Base-by-base conservation (phyloP, 2,329 filamentous ascomycete genomes). In the Scedosporium apiospermum region DNA sequence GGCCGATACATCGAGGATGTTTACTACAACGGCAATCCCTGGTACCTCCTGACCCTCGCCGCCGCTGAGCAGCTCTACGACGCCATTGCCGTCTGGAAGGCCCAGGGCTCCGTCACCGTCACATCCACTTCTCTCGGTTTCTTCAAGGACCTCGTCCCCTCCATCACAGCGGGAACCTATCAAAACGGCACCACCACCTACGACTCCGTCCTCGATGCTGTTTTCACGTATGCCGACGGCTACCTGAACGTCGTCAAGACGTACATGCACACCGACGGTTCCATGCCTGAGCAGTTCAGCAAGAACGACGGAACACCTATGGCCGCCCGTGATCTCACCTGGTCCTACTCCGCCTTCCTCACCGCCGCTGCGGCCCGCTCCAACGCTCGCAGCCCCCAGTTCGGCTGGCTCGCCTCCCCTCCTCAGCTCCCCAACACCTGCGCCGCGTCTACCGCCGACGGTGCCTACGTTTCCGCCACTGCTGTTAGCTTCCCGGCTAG, bases 41-140 rank as follows among this genome's bases (percentile, higher is more conserved):
- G 90, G 90, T 90, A 91, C 68, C 80, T 93, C 12, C 82, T 82
- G 68, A 93, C 88, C 1, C 79, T 91, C 34, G 89, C 89, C 1
- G 89, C 89, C 0, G 91, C 90, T 3, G 90, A 95, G 73, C 87
- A 90, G 70, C 81, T 96, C 2, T 93, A 92, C 71, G 87, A 89
- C 68, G 88, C 90, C 1, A 69, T 92, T 1, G 87, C 88, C 66
- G 85, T 88, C 59, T 93, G 89, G 88, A 79, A 87, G 65, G 74
- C 77, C 42, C 73, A 79, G 27, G 86, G 85, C 1, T 86, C 79
- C 5, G 80, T 96, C 68, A 82, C 80, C 0, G 82, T 93, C 57
- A 88, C 84, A 4, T 75, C 78, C 0, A 80, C 80, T 1, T 91
- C 88, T 0, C 78, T 91, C 7, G 70, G 82, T 6, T 93, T 95